phyloP scores from a whole-genome alignment of 1,139 yeast species.

The Yamadazyma taylorii region DNA sequence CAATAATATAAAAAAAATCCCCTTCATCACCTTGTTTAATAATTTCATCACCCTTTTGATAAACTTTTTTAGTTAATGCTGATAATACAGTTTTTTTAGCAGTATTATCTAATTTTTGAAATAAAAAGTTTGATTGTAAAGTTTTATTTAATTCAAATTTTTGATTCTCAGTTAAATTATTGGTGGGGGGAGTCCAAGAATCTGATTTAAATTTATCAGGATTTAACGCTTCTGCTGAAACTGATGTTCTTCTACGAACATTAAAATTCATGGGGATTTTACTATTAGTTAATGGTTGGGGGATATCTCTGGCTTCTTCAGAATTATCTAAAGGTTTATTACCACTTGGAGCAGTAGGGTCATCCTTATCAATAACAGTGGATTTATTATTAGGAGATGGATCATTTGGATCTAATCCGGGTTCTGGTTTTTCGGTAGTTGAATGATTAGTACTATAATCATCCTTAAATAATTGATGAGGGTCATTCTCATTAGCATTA shows the following conservation, averaged over 20 bases:
- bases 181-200: slow-evolving; percentile 72
- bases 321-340: slow-evolving; percentile 8
- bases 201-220: slow-evolving; percentile 58
- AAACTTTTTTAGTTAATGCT: slow-evolving; percentile 74
- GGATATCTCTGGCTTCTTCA: slow-evolving; percentile 14
- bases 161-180: slow-evolving; percentile 65
- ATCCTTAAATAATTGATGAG: slow-evolving; percentile 52
- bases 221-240: slow-evolving; percentile 75
- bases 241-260: slow-evolving; percentile 84
- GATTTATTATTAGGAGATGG: slow-evolving; percentile 16
- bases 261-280: slow-evolving; percentile 60
- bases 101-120: slow-evolving; percentile 72
- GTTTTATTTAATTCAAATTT: slow-evolving; percentile 65
- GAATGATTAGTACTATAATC: slow-evolving; percentile 41
- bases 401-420: slow-evolving; percentile 23
- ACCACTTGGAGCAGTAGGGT: slow-evolving; percentile 16
- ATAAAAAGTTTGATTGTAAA: slow-evolving; percentile 79
- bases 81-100: slow-evolving; percentile 75
- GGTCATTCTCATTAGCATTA: slow-evolving; percentile 54
- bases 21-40: slow-evolving; percentile 97
- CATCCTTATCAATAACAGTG: slow-evolving; percentile 4
- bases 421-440: slow-evolving; percentile 20
- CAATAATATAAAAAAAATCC: slow-evolving; percentile 88
- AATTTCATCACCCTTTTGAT: slow-evolving; percentile 61
- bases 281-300: slow-evolving; percentile 20